Evolutionary conservation across 75 land plant species (phyloP), one percentile per base, ranked within the genome.

Genomic region (Picea glauca): DNA sequence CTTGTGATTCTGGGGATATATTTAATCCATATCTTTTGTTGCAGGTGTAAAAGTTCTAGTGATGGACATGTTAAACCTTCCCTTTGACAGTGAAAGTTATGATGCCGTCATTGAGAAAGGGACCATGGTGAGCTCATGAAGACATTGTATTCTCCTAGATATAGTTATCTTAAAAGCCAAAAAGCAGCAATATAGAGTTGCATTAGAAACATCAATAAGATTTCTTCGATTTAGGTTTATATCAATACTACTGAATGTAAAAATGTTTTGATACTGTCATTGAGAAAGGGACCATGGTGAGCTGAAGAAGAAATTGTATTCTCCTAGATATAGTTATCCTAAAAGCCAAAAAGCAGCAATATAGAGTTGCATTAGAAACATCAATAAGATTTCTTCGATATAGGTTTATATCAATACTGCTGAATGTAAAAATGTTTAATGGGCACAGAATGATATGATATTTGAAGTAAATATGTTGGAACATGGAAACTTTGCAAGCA

Each of bases 261-360:
- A n/a, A 89, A 35, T 78, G 78, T 65, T 95, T 95, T 83, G 98
- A 95, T 81, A 87, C 91, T 77, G 92, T 95, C 58, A 93, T 95
- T 78, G 98, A 94, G 83, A 94, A 94, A 95, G 95, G 95, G 61
- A 88, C 98, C 58, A 87, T 95, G 98, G 98, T 94, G 76, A 82
- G 79, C 56, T 38, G 15, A 67, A 12, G 1, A 67, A 67, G 72
- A 67, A 38, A 17, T 38, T 67, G 2, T 35, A 5, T 38, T 67
- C 18, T 35, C 38, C 38, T 64, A 11, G 1, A 18, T 38, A 33
- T 35, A 33, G 18, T 5, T 67, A 32, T 66, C 35, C 13, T 35
- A 1, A 18, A 67, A 38, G 70, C 40, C 33, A 66, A 32, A 14
- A 66, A 66, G 40, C 20, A 64, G 33, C 13, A 13, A 32, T 32